Percentiles rank a stretch among this genome's conserved stretches.
phyloP scores from a whole-genome alignment of 2,329 filamentous ascomycete species.

The Leptographium wingfieldii region DNA sequence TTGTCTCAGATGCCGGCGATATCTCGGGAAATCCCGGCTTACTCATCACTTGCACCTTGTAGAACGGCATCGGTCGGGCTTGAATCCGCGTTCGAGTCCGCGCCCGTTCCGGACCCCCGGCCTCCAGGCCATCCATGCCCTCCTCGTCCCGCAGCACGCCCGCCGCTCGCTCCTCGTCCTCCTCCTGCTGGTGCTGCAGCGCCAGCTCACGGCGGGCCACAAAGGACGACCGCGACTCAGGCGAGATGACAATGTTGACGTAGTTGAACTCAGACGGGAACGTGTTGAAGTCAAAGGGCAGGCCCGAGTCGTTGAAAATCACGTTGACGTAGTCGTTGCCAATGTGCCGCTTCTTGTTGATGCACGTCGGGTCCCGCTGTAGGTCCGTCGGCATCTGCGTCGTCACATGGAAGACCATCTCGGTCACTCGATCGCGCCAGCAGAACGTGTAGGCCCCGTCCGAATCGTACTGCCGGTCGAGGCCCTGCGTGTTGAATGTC shows the following conservation, averaged over 20 bases:
- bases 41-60: slow-evolving; percentile 80
- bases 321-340: slow-evolving; percentile 98
- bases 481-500: slow-evolving; percentile 82
- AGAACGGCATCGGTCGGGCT: slow-evolving; percentile 41
- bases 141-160: not conserved
- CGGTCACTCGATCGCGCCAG: slow-evolving; percentile 89
- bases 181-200: slow-evolving; percentile 12
- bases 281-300: slow-evolving; percentile 77
- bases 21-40: slow-evolving; percentile 84
- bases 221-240: slow-evolving; percentile 68
- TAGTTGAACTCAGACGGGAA: slow-evolving; percentile 95
- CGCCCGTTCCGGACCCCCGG: not conserved
- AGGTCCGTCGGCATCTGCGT: slow-evolving; percentile 94
- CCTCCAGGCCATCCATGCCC: not conserved
- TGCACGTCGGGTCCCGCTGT: slow-evolving; percentile 61
- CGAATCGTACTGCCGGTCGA: slow-evolving; percentile 63
- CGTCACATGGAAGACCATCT: slow-evolving; percentile 89
- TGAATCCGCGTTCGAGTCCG: not conserved
- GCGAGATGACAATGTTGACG: slow-evolving; percentile 91
- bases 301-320: slow-evolving; percentile 92
- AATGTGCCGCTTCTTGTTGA: slow-evolving; percentile 85
- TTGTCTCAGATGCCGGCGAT: slow-evolving; percentile 77
- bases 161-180: slow-evolving; percentile 3
- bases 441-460: slow-evolving; percentile 86
- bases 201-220: slow-evolving; percentile 45